phyloP scores from a whole-genome alignment of 2,329 filamentous ascomycete species.

The Dothiorella sarmentorum region DNA sequence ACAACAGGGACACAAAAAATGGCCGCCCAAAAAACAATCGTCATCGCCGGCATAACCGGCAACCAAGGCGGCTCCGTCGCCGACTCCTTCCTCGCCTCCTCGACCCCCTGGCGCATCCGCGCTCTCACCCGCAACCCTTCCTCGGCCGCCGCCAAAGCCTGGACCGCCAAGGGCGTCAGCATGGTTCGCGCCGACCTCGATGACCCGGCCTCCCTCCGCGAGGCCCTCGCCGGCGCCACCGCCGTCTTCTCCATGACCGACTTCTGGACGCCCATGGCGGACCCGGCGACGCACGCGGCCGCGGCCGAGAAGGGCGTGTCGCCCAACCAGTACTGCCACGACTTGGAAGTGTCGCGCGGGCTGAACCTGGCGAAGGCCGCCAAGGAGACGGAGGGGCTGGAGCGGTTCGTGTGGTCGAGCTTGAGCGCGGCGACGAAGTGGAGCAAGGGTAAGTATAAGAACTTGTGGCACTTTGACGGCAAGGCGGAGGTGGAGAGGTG shows the following conservation, averaged over 20 bases:
- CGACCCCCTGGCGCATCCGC: slow-evolving; percentile 29
- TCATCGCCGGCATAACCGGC: background rate
- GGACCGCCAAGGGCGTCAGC: slow-evolving; percentile 35
- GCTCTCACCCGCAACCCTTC: slow-evolving; percentile 45
- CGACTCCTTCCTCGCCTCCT: slow-evolving; percentile 23
- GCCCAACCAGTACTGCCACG: background rate
- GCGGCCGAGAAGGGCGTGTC: background rate
- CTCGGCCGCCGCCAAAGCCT: slow-evolving; percentile 33
- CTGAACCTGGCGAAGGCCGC: background rate
- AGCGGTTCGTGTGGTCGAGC: background rate
- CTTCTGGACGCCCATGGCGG: slow-evolving; percentile 18
- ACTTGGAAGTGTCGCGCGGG: background rate
- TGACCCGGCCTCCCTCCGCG: slow-evolving; percentile 30
- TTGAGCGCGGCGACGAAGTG: background rate
- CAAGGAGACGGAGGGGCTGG: background rate
- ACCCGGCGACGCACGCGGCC: background rate
- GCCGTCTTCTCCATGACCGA: slow-evolving; percentile 41
- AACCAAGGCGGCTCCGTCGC: background rate
- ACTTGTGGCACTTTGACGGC: background rate
- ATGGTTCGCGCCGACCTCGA: slow-evolving; percentile 37
- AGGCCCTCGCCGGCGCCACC: slow-evolving; percentile 37
- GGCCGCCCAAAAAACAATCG: too few relatives aligned
- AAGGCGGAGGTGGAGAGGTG: background rate
- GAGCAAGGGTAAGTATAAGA: background rate
- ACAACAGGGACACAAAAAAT: too few relatives aligned